phyloP scores from a whole-genome alignment of 805 yeast genomes.

The Isabelozyma pseudorhagii region DNA sequence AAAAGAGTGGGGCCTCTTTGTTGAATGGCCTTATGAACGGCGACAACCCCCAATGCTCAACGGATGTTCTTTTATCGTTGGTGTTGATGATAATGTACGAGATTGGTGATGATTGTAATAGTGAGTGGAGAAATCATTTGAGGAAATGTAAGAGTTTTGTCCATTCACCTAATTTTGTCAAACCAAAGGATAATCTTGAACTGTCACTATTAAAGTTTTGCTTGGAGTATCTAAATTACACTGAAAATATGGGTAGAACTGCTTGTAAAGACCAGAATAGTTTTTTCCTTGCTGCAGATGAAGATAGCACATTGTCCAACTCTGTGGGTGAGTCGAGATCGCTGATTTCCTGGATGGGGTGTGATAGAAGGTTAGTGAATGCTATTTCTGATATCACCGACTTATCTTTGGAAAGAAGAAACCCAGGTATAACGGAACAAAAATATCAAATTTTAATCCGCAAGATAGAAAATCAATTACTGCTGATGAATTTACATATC shows the following conservation, averaged over 20 bases:
- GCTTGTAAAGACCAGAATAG: conserved; percentile 24
- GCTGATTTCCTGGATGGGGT: conserved; percentile 30
- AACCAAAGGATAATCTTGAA: conserved; percentile 18
- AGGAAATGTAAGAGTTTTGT: conserved; percentile 14
- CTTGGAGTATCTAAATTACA: conserved; percentile 21
- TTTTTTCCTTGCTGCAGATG: conserved; percentile 15
- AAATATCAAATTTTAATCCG: conserved; percentile 11
- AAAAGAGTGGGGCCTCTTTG: conserved; percentile 12
- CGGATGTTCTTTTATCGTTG: conserved; percentile 16
- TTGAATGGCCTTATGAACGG: conserved; percentile 2
- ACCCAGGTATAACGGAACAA: conserved; percentile 8
- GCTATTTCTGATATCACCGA: conserved; percentile 30
- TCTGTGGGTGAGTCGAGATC: conserved; percentile 3
- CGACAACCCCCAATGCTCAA: conserved; percentile 3
- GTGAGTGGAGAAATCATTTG: conserved; percentile 18
- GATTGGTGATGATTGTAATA: conserved; percentile 22
- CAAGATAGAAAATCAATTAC: conserved; percentile 13
- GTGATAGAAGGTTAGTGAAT: conserved; percentile 19
- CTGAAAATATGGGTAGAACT: conserved; percentile 25
- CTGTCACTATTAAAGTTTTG: conserved; percentile 15
- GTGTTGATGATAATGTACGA: conserved; percentile 21
- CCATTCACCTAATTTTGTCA: conserved; percentile 9
- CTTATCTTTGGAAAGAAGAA: conserved; percentile 23
- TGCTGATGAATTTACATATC: conserved; percentile 6
- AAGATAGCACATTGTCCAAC: conserved; percentile 1